Evolutionary conservation across 371 early-diverging fungal genomes (phyloP).

Genomic region (Mucor plumbeus): DNA sequence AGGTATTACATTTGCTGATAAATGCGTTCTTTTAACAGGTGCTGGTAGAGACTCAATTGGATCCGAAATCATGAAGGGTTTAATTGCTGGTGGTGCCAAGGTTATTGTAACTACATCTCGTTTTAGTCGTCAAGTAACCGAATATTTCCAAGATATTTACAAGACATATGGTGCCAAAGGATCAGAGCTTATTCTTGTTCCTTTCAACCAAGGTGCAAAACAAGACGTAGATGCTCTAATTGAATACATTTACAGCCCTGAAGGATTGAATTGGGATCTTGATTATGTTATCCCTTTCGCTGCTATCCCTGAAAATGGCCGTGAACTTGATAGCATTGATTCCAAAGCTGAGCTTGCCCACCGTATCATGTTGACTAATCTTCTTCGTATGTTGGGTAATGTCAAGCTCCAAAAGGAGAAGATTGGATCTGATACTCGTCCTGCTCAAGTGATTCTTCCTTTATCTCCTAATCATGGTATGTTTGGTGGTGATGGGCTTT

Average conservation of each 20-base stretch:
- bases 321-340: slow-evolving; percentile 87
- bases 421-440: slow-evolving; percentile 82
- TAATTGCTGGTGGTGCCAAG: slow-evolving; percentile 90
- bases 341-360: slow-evolving; percentile 90
- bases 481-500: slow-evolving; percentile 94
- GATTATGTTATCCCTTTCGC: slow-evolving; percentile 96
- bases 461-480: slow-evolving; percentile 96
- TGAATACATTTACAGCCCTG: slow-evolving; percentile 86
- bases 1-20: slow-evolving; percentile 84
- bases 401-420: slow-evolving; percentile 85
- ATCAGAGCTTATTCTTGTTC: slow-evolving; percentile 86
- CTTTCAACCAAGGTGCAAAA: slow-evolving; percentile 95
- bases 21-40: slow-evolving; percentile 89
- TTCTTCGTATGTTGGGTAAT: slow-evolving; percentile 81
- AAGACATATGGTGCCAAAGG: slow-evolving; percentile 88
- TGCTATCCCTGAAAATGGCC: slow-evolving; percentile 89
- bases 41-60: slow-evolving; percentile 94
- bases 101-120: slow-evolving; percentile 94
- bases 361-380: slow-evolving; percentile 91
- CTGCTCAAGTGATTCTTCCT: slow-evolving; percentile 91
- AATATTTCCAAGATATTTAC: slow-evolving; percentile 90
- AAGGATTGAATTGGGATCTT: slow-evolving; percentile 90
- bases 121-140: slow-evolving; percentile 81
- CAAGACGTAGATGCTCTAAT: slow-evolving; percentile 85
- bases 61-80: slow-evolving; percentile 85